Conservation (phyloP, 306 rosid species). For the Quercus engelmannii region DNA sequence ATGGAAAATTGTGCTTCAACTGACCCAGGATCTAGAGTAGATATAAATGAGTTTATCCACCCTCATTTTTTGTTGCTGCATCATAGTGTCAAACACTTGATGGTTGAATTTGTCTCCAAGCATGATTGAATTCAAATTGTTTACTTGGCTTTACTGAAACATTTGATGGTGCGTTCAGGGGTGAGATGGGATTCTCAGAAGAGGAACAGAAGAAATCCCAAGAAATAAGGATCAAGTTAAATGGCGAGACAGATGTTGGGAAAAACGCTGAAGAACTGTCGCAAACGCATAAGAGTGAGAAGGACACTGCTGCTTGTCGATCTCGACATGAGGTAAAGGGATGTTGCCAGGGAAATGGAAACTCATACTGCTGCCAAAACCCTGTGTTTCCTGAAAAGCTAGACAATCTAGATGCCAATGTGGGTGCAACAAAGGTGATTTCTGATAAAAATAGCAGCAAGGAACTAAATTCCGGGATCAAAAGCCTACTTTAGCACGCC, state of each 20-base stretch:
- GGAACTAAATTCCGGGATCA: constrained; percentile 36
- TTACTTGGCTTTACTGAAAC: constrained; percentile 4
- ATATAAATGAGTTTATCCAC: background rate
- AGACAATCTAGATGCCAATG: constrained; percentile 34
- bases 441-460: constrained; percentile 41
- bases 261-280: constrained; percentile 26
- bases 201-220: constrained; percentile 58
- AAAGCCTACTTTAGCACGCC: constrained; percentile 1
- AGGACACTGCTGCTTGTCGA: constrained; percentile 7
- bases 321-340: constrained; percentile 29
- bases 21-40: background rate
- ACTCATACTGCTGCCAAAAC: constrained; percentile 57
- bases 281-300: constrained; percentile 14
- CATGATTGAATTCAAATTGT: background rate
- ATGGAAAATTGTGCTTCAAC: background rate
- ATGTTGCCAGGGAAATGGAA: constrained; percentile 61
- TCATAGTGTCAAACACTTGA: background rate
- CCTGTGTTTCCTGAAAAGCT: constrained; percentile 21
- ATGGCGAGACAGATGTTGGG: constrained; percentile 36
- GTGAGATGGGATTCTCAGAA: constrained; percentile 88
- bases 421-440: constrained; percentile 29
- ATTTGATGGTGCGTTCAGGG: constrained; percentile 44
- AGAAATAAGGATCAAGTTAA: constrained; percentile 54
- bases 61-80: background rate
- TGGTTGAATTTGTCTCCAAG: background rate